Percentiles rank a stretch among this genome's conserved stretches.
phyloP scores from a whole-genome alignment of 208 protist genomes.

The Wallacemonas sp. region DNA sequence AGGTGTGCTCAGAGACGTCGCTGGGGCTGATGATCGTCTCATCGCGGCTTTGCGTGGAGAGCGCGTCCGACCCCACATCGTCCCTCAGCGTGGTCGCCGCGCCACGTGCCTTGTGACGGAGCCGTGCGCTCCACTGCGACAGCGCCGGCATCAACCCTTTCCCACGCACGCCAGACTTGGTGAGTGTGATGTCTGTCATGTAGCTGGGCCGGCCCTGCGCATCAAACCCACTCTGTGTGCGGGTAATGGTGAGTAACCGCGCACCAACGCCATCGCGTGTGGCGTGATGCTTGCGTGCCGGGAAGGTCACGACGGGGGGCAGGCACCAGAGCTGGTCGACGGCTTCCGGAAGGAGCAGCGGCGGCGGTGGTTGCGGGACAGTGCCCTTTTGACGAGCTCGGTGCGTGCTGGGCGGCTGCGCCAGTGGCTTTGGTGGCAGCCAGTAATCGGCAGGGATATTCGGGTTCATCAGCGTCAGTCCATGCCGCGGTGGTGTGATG shows the following conservation, averaged over 20 bases:
- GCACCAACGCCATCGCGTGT: slow-evolving; percentile 45
- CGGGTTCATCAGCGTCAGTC: background rate
- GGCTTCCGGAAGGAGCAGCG: background rate
- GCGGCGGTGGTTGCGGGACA: background rate
- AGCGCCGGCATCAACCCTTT: background rate
- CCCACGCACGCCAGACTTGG: background rate
- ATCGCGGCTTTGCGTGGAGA: background rate
- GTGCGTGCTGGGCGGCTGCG: too few relatives aligned
- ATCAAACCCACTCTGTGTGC: background rate
- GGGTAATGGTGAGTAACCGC: slow-evolving; percentile 35
- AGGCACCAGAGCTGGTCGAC: background rate
- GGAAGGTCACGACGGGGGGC: slow-evolving; percentile 23
- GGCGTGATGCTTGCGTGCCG: slow-evolving; percentile 63
- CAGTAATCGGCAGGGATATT: slow-evolving; percentile 5
- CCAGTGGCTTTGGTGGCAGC: background rate
- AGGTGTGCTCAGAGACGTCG: too few relatives aligned
- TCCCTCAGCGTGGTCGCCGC: too few relatives aligned
- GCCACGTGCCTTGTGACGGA: too few relatives aligned
- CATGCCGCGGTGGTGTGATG: too few relatives aligned
- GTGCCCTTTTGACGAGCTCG: too few relatives aligned
- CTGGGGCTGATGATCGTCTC: too few relatives aligned
- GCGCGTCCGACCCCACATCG: background rate
- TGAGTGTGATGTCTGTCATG: slow-evolving; percentile 3
- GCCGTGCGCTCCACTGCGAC: background rate
- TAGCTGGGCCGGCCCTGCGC: background rate